These are phyloP conservation scores for Teunomyces stri DNA, from an alignment of 805 yeast species.

Conservation along the genomic window DNA sequence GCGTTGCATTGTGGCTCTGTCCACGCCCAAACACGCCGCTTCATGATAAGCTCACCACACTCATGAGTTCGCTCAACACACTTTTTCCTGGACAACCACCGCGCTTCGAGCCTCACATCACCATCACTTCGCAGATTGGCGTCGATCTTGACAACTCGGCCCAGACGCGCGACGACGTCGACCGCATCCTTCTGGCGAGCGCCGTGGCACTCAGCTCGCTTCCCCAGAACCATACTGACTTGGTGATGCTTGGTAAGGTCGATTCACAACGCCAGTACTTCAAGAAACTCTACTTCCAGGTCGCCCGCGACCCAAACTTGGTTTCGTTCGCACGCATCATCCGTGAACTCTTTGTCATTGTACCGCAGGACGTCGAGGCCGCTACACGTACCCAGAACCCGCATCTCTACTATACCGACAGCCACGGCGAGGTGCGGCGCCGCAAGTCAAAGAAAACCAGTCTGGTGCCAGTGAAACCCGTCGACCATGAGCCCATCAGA, in stretches of 20 bases:
- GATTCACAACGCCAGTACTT: slow-evolving; percentile 49
- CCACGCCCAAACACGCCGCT: slow-evolving; percentile 57
- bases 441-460: slow-evolving; percentile 12
- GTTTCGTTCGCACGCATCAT: slow-evolving; percentile 54
- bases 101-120: slow-evolving; percentile 71
- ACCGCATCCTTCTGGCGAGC: slow-evolving; percentile 55
- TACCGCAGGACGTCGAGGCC: slow-evolving; percentile 37
- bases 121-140: slow-evolving; percentile 62
- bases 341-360: slow-evolving; percentile 53
- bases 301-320: slow-evolving; percentile 43
- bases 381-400: slow-evolving; percentile 37
- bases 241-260: slow-evolving; percentile 42
- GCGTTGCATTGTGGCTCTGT: slow-evolving; percentile 72
- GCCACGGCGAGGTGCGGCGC: slow-evolving; percentile 27
- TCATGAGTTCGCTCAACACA: slow-evolving; percentile 64
- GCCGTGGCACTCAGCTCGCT: slow-evolving; percentile 50
- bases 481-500: slow-evolving; percentile 29
- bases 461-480: slow-evolving; percentile 13
- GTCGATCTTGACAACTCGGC: slow-evolving; percentile 35
- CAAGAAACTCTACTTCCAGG: slow-evolving; percentile 54
- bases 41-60: slow-evolving; percentile 53
- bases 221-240: slow-evolving; percentile 38
- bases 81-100: slow-evolving; percentile 70
- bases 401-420: slow-evolving; percentile 36
- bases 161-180: slow-evolving; percentile 53